phyloP scores from a whole-genome alignment of 2,329 filamentous ascomycete species.

The Calonectria multiphialidica region DNA sequence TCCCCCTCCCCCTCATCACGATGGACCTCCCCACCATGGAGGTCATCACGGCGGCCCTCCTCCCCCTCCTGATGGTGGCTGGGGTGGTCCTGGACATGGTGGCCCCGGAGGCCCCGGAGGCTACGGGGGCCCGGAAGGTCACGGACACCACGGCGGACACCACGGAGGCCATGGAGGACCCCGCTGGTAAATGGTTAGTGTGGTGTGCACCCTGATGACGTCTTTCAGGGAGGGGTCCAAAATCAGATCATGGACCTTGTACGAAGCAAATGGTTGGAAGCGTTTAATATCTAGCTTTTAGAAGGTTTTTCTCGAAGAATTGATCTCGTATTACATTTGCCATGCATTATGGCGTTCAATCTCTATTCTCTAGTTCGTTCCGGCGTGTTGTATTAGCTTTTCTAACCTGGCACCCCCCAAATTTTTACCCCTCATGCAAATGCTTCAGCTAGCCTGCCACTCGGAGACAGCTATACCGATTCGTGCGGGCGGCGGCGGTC shows the following conservation, averaged over 20 bases:
- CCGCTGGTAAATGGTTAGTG: background rate
- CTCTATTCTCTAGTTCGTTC: background rate
- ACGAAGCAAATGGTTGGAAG: background rate
- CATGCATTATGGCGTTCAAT: background rate
- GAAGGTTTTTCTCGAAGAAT: background rate
- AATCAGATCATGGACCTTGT: background rate
- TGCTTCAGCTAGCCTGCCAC: background rate
- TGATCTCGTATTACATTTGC: background rate
- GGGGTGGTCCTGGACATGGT: background rate
- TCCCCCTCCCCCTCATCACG: background rate
- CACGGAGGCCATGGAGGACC: constrained; percentile 3
- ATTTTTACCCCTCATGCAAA: constrained; percentile 2
- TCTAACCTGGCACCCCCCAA: background rate
- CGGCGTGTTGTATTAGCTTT: background rate
- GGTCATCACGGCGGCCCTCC: constrained; percentile 3
- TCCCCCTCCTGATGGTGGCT: background rate
- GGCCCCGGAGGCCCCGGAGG: constrained; percentile 9
- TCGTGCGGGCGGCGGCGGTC: background rate
- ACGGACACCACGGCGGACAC: background rate
- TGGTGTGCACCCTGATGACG: background rate
- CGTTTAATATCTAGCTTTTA: background rate
- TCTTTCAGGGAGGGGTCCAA: background rate
- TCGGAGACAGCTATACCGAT: background rate
- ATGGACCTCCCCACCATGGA: background rate
- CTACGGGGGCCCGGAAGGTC: background rate